Percentiles rank a stretch among this genome's conserved stretches.
Evolutionary conservation across 2,329 filamentous ascomycete species (phyloP).

Genomic region (Sporothrix phasma): DNA sequence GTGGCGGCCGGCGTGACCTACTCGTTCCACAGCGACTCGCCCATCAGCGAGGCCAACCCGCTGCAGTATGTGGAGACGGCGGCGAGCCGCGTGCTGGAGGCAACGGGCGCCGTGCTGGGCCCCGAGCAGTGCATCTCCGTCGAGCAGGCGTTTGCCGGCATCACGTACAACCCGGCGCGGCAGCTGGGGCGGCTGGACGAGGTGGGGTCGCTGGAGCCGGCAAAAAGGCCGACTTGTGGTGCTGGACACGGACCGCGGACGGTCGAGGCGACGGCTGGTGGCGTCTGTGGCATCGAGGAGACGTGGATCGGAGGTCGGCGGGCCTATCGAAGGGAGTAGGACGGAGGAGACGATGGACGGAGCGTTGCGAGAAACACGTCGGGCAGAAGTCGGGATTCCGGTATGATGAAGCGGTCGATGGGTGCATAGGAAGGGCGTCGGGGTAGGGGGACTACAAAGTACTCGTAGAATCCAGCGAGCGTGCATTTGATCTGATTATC

Average conservation of each 20-base stretch:
- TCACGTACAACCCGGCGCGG: slow-evolving; percentile 13
- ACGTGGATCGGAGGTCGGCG: slow-evolving; percentile 12
- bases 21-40: slow-evolving; percentile 19
- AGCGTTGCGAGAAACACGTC: background rate
- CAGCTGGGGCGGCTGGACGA: slow-evolving; percentile 14
- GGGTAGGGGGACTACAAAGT: too few species aligned
- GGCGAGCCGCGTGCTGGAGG: slow-evolving; percentile 10
- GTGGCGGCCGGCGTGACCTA: slow-evolving; percentile 11
- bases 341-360: background rate
- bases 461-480: too few species aligned
- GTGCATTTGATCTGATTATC: background rate
- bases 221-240: slow-evolving; percentile 16
- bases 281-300: slow-evolving; percentile 8
- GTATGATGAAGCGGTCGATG: background rate
- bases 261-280: background rate
- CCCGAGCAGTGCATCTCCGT: slow-evolving; percentile 11
- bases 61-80: slow-evolving; percentile 17
- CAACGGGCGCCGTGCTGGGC: slow-evolving; percentile 12
- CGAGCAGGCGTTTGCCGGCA: slow-evolving; percentile 15
- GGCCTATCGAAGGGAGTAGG: background rate
- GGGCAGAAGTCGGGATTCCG: background rate
- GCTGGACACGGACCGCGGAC: slow-evolving; percentile 11
- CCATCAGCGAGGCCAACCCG: slow-evolving; percentile 15
- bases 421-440: too few species aligned
- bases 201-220: slow-evolving; percentile 14